Base-by-base conservation (phyloP, 2,329 filamentous ascomycete genomes). In the Dactylellina cionopaga region DNA sequence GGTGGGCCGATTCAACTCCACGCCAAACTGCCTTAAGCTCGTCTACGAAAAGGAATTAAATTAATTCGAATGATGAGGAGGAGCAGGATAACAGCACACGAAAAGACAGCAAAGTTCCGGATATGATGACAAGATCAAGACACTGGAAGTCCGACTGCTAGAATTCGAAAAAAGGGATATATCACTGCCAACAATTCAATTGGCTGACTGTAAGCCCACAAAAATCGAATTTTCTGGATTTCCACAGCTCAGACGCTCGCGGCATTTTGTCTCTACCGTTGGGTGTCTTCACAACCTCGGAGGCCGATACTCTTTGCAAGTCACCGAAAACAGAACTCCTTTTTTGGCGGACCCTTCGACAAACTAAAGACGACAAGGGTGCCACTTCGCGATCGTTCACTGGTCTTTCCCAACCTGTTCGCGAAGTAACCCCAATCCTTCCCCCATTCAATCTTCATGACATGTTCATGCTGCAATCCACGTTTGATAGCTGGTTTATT, bases 391-490 rank as follows among this genome's bases (percentile, higher is more conserved):
- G 35, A 63, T 63, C 44, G 46, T 37, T 63, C 19, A 27, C 25
- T 37, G 27, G 46, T 17, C 46, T 55, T 62, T 62, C 65, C 56
- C 65, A 70, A 70, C 65, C 65, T 70, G 58, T 52, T 56, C 47
- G 43, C 51, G 65, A 70, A n/a, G 49, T 22, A 25, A 41, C 43
- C 46, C 46, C 44, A 41, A 51, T 59, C 25, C 43, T 41, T 64
- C 46, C 35, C n/a, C 56, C 25, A 37, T 27, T 13, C 52, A 41
- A 41, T 56, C 33, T n/a, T 55, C 31, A 39, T 10, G 7, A 15
- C 24, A 15, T 17, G 41, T 29, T 41, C 13, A 17, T 19, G 13
- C 19, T 41, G 51, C 19, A 27, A 43, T 47, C 19, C 44, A 47
- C 24, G 44, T 47, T 33, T 19, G 47, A 35, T 27, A 33, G 17